phyloP scores from a whole-genome alignment of 2,329 filamentous ascomycete species.

The Cladophialophora psammophila region DNA sequence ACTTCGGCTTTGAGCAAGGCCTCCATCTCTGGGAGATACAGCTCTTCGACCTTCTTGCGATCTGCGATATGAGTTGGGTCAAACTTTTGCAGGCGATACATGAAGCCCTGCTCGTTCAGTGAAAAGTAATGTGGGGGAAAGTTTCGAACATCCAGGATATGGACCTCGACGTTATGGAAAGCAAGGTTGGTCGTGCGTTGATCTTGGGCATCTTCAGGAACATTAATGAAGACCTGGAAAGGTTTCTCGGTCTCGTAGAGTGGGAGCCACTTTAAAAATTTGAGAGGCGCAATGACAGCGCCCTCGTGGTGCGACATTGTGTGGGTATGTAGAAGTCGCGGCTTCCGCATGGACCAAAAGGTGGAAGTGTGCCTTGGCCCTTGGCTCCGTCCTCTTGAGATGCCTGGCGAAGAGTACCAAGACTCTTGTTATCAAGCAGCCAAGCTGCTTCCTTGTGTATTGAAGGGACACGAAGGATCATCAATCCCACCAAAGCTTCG shows the following conservation, averaged over 20 bases:
- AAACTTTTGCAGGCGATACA: not conserved
- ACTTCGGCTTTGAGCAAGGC: not conserved
- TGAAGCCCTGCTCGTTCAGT: slow-evolving; percentile 4
- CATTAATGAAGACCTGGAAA: slow-evolving; percentile 10
- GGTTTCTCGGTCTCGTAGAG: not conserved
- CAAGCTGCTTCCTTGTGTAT: slow-evolving; percentile 10
- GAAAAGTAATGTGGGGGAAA: not conserved
- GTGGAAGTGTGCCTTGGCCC: too few species aligned
- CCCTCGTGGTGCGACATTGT: too few species aligned
- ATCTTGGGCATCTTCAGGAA: not conserved
- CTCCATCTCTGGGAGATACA: slow-evolving; percentile 11
- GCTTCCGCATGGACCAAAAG: too few species aligned
- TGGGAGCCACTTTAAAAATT: too few species aligned
- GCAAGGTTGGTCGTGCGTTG: slow-evolving; percentile 4
- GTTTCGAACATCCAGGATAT: not conserved
- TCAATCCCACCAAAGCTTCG: slow-evolving; percentile 11
- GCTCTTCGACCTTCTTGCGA: not conserved
- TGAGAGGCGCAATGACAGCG: too few species aligned
- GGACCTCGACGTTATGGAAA: slow-evolving; percentile 6
- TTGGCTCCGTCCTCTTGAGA: too few species aligned
- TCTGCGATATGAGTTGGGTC: not conserved
- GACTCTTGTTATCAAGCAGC: not conserved
- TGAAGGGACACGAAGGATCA: slow-evolving; percentile 12
- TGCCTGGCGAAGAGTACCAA: too few species aligned
- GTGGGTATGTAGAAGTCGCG: too few species aligned